These are phyloP conservation scores for Geosiphon pyriformis DNA, from an alignment of 192 early-diverging fungal genomes.

Conservation along the genomic window DNA sequence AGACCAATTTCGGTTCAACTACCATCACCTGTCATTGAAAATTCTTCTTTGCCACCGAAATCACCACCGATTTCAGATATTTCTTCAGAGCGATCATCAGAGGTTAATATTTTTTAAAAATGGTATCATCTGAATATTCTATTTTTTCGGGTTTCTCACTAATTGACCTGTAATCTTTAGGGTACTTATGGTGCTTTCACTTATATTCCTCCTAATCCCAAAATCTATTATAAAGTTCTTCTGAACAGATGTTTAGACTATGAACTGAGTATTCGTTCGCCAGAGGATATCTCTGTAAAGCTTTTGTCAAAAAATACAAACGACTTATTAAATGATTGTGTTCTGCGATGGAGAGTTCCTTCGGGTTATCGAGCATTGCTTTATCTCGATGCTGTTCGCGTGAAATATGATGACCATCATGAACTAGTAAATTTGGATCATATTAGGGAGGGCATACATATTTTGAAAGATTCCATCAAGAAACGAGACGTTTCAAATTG, in stretches of 20 bases:
- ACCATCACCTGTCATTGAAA: not conserved
- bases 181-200: slow-evolving; percentile 24
- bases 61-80: not conserved
- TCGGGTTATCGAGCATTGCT: slow-evolving; percentile 46
- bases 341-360: slow-evolving; percentile 62
- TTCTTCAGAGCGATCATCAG: not conserved
- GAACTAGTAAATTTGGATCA: slow-evolving; percentile 25
- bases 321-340: slow-evolving; percentile 60
- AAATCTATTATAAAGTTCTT: slow-evolving; percentile 53
- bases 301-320: slow-evolving; percentile 51
- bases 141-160: no score
- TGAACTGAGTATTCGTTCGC: slow-evolving; percentile 36
- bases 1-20: no score
- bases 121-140: no score
- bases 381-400: slow-evolving; percentile 42
- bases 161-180: slow-evolving; percentile 2
- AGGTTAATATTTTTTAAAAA: not conserved
- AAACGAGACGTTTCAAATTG: slow-evolving; percentile 43
- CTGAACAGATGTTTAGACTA: slow-evolving; percentile 60
- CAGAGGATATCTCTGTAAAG: slow-evolving; percentile 33
- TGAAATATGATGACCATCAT: slow-evolving; percentile 37
- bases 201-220: slow-evolving; percentile 54
- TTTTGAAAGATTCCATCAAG: slow-evolving; percentile 40
- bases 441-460: slow-evolving; percentile 32
- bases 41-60: not conserved